phyloP scores from a whole-genome alignment of 2,329 filamentous ascomycete species.

The Calonectria crousiana region DNA sequence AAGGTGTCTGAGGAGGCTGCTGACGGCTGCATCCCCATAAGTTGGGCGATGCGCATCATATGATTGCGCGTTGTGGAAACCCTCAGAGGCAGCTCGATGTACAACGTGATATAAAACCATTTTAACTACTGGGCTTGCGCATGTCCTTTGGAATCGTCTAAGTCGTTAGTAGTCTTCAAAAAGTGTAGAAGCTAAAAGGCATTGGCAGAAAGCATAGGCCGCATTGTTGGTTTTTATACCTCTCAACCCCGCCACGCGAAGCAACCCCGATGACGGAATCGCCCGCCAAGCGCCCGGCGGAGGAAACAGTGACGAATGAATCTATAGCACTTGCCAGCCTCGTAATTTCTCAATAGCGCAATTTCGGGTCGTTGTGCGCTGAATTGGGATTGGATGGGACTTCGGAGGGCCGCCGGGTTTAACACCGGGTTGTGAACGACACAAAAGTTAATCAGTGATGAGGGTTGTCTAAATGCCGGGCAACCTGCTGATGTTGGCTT shows the following conservation, averaged over 20 bases:
- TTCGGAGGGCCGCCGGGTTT: slow-evolving; percentile 36
- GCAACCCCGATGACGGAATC: neutral
- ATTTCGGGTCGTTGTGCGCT: neutral
- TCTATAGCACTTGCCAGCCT: neutral
- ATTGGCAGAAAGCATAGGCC: neutral
- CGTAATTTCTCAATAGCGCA: slow-evolving; percentile 10
- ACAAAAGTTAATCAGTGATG: neutral
- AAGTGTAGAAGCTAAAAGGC: slow-evolving; percentile 14
- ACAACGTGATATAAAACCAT: slow-evolving; percentile 51
- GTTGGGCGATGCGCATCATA: slow-evolving; percentile 79
- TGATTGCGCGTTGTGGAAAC: slow-evolving; percentile 72
- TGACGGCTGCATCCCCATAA: slow-evolving; percentile 71
- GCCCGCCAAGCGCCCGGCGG: neutral
- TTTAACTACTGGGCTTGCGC: neutral
- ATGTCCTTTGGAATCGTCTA: neutral
- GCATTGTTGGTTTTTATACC: slow-evolving; percentile 35
- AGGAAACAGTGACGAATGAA: neutral
- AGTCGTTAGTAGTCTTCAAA: neutral
- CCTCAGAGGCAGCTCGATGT: slow-evolving; percentile 65
- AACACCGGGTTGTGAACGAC: slow-evolving; percentile 27
- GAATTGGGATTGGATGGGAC: slow-evolving; percentile 20
- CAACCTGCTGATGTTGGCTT: neutral
- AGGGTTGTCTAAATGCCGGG: neutral
- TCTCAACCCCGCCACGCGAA: slow-evolving; percentile 30
- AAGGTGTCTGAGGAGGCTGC: slow-evolving; percentile 68